These are phyloP conservation scores for Mycothermus thermophilus DNA, from an alignment of 495 filamentous ascomycete species.

Conservation along the genomic window DNA sequence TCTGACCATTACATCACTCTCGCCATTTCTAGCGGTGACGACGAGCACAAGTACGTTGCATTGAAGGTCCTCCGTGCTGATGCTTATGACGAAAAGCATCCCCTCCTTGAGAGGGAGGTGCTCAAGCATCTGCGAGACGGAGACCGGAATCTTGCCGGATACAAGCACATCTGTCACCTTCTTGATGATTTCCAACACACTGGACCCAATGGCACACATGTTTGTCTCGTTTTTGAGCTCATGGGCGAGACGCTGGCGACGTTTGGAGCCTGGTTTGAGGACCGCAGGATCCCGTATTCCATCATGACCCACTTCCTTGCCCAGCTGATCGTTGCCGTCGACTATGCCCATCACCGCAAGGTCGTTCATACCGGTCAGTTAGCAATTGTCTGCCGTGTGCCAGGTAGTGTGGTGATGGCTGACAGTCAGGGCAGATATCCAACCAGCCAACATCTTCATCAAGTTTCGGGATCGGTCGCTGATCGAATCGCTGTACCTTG, in stretches of 20 bases:
- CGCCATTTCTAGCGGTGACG: background rate
- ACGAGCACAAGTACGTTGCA: slow-evolving; percentile 5
- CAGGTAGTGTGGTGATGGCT: too few relatives aligned
- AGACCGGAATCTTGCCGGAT: slow-evolving; percentile 3
- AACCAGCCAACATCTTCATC: slow-evolving; percentile 12
- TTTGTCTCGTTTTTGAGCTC: slow-evolving; percentile 35
- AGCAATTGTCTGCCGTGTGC: background rate
- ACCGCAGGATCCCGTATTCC: slow-evolving; percentile 1
- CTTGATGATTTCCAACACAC: slow-evolving; percentile 29
- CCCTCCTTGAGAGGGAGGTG: slow-evolving; percentile 2
- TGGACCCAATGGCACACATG: slow-evolving; percentile 36
- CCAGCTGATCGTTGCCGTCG: slow-evolving; percentile 3
- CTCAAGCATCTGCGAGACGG: slow-evolving; percentile 8
- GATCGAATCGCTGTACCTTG: slow-evolving; percentile 9
- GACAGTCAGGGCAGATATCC: too few relatives aligned
- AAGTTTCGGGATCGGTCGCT: slow-evolving; percentile 6
- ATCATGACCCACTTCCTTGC: slow-evolving; percentile 3
- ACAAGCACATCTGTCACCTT: slow-evolving; percentile 22
- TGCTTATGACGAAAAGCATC: background rate
- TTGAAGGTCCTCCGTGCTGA: slow-evolving; percentile 10
- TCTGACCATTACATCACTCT: background rate
- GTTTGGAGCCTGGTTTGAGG: slow-evolving; percentile 4
- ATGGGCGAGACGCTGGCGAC: slow-evolving; percentile 22
- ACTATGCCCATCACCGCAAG: slow-evolving; percentile 5
- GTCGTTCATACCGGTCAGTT: slow-evolving; percentile 8